Evolutionary conservation across 345 rosid species (phyloP), one percentile per base, ranked within the genome.

Genomic region (Brassica carinata): DNA sequence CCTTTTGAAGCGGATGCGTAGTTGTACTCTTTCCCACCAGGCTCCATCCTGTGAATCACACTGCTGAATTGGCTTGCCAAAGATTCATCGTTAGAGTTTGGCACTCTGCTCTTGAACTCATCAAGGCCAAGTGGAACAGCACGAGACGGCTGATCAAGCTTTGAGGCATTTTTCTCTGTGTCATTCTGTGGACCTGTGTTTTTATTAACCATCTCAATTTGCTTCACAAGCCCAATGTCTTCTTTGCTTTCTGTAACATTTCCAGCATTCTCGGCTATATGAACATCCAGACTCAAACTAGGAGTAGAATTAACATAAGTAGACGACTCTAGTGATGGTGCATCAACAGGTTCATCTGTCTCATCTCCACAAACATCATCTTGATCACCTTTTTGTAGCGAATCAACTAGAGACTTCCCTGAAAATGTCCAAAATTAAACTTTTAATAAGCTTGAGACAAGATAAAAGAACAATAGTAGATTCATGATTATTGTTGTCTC

Each of bases 1-100:
- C 98, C 98, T 81, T 93, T 93, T 31, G 97, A 85, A 71, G 94
- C 87, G 1, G 94, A 88, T 36, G 98, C 99, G 77, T 92, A 96
- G 73, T 96, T 96, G 80, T 90, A 92, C 82, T 89, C 94, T 74
- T 87, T 82, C 69, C 97, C 98, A 62, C 94, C 98, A n/a, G 97
- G 97, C 86, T 96, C 98, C 85, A 96, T 77, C 81, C 92, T 89
- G 72, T 90, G 98, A 73, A 79, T 79, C 64, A 93, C 84, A 76
- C 88, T 85, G 19, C 89, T 96, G 48, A 86, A 79, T 70, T 90
- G 90, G 83, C 84, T 87, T 67, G 83, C 85, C 48, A 83, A 87
- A 10, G 90, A 82, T 84, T 87, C 92, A 76, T 87, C 80, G 85
- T 64, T 92, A 58, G 92, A 83, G 83, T 78, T 83, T 69, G 89